phyloP scores from a whole-genome alignment of 2,329 filamentous ascomycete species.

The Paraphoma sp. region DNA sequence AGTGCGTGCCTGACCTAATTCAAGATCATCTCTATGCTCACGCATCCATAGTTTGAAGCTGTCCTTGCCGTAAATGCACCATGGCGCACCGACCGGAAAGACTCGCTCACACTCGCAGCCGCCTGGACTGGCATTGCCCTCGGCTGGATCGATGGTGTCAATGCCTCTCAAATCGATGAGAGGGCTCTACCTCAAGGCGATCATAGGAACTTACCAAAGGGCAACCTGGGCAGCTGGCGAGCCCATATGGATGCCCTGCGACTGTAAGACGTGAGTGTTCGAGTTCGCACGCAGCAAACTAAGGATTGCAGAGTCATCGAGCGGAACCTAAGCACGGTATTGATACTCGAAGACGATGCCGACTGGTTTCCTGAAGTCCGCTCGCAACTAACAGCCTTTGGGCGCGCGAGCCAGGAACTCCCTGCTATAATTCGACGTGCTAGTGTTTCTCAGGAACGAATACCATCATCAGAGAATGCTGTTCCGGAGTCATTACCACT shows the following conservation, averaged over 20 bases:
- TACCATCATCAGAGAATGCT: conserved; percentile 6
- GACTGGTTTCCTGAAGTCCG: conserved; percentile 35
- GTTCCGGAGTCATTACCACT: background rate
- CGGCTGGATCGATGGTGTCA: conserved; percentile 57
- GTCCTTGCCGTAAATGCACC: conserved; percentile 62
- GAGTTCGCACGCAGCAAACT: background rate
- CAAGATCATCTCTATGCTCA: background rate
- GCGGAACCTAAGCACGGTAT: conserved; percentile 26
- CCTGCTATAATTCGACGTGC: conserved; percentile 12
- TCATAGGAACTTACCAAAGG: conserved; percentile 29
- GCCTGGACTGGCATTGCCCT: conserved; percentile 55
- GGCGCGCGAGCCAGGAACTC: conserved; percentile 14
- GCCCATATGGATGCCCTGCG: conserved; percentile 36
- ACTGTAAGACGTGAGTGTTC: conserved; percentile 6
- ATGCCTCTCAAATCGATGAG: conserved; percentile 41
- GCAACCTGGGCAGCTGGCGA: conserved; percentile 31
- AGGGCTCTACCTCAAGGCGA: conserved; percentile 44
- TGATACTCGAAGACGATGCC: conserved; percentile 35
- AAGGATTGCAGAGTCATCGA: conserved; percentile 24
- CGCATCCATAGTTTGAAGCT: conserved; percentile 55
- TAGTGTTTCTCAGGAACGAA: background rate
- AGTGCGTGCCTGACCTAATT: conserved; percentile 12
- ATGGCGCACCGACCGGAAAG: conserved; percentile 58
- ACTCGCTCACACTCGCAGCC: conserved; percentile 58
- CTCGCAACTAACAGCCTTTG: conserved; percentile 20